Evolutionary conservation across 2,329 filamentous ascomycete genomes (phyloP).

Genomic region (Verruconis gallopava): DNA sequence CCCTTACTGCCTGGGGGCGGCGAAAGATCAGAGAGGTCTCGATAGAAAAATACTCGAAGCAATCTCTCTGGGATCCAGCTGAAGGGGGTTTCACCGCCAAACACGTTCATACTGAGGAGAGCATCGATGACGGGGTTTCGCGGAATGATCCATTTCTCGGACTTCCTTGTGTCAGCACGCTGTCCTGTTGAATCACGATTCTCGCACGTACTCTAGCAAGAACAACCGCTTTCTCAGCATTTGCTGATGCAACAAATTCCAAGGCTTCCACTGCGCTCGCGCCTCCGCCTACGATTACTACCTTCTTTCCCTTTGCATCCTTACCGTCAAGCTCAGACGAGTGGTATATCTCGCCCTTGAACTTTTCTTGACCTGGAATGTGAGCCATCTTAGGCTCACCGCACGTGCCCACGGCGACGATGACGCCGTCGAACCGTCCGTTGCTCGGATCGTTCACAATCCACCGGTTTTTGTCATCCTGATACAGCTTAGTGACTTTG

Average conservation of each 20-base stretch:
- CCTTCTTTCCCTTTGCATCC: constrained; percentile 58
- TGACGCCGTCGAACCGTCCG: constrained; percentile 65
- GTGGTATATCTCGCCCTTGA: constrained; percentile 60
- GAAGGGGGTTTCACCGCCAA: constrained; percentile 61
- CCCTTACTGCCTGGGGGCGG: constrained; percentile 46
- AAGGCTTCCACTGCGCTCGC: constrained; percentile 73
- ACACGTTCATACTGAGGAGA: constrained; percentile 63
- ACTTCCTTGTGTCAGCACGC: constrained; percentile 18
- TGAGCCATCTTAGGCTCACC: constrained; percentile 63
- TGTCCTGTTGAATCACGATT: constrained; percentile 13
- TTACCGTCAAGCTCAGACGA: constrained; percentile 64
- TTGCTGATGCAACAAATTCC: constrained; percentile 58
- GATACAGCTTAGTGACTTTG: constrained; percentile 54
- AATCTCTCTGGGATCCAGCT: constrained; percentile 69
- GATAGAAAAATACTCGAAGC: constrained; percentile 68
- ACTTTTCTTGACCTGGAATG: constrained; percentile 57
- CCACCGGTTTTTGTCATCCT: constrained; percentile 52
- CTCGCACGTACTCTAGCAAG: constrained; percentile 41
- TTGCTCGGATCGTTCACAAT: constrained; percentile 60
- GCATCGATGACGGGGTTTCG: constrained; percentile 63
- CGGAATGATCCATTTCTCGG: constrained; percentile 80
- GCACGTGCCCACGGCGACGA: constrained; percentile 69
- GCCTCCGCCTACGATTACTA: constrained; percentile 65
- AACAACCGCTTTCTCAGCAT: constrained; percentile 56
- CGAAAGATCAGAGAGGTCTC: constrained; percentile 61